Base-by-base conservation (phyloP, 2,329 filamentous ascomycete genomes). In the Beauveria sp. region DNA sequence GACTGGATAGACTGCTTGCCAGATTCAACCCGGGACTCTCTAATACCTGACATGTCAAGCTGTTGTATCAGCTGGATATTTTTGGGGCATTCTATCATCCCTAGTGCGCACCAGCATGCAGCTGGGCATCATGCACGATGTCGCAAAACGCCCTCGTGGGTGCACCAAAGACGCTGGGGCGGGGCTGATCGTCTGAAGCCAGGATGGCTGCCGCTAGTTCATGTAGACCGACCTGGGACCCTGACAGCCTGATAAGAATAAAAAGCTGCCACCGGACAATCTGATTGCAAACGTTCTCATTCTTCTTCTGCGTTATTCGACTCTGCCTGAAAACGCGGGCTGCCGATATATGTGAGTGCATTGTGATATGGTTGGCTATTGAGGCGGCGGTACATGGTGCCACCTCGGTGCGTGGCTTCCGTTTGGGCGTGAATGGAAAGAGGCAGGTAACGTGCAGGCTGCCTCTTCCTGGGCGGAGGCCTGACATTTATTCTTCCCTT, bases 391-490 rank as follows among this genome's bases (percentile, higher is more conserved):
- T 53, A 22, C 38, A 34, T 10, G 49, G 28, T 43, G 26, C 26
- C 20, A 51, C 57, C 31, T 42, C n/a, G 10, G 45, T 7, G 16
- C 22, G 57, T 52, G 49, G 57, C 57, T 60, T 51, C 57, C 46
- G n/a, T 28, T 60, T 46, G 26, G 38, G 48, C 50, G 46, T 31
- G 16, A 26, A 22, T 7, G 26, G 52, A 12, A 53, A 22, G 57
- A 60, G 40, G 49, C 57, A 60, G 57, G 48, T 59, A 59, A 59
- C 56, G 46, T 52, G 48, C 57, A 12, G 43, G 43, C 56, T 22
- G 57, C 49, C 57, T 60, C 57, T 52, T 59, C 46, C 46, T 57
- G 38, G 40, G 57, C 48, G 48, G 49, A 46, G 48, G 57, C 46
- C 49, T 12, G 57, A 60, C 26, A 24, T 51, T 59, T 57, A 26